Conservation (phyloP, 805 yeast species). For the Wickerhamiella parazyma region DNA sequence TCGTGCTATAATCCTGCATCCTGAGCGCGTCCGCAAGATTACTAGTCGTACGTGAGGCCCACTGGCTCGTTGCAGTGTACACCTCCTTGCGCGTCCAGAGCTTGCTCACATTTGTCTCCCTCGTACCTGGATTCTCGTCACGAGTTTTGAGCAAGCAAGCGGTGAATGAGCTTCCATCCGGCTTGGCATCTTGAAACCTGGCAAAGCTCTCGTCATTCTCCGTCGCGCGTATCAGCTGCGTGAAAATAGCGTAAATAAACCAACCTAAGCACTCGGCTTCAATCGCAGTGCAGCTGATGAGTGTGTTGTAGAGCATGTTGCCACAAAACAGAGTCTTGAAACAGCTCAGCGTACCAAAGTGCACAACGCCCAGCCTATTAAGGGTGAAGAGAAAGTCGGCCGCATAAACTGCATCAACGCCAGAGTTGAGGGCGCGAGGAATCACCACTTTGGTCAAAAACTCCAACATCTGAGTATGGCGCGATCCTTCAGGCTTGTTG, state of each 20-base stretch:
- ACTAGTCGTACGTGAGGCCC: slow-evolving; percentile 19
- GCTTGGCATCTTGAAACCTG: not conserved
- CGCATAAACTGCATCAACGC: slow-evolving; percentile 65
- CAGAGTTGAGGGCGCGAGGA: slow-evolving; percentile 66
- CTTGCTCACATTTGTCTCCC: slow-evolving; percentile 12
- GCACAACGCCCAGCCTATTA: slow-evolving; percentile 29
- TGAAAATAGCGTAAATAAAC: slow-evolving; percentile 31
- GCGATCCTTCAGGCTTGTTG: not conserved
- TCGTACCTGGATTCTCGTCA: not conserved
- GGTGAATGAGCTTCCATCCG: slow-evolving; percentile 10
- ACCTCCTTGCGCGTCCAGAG: slow-evolving; percentile 23
- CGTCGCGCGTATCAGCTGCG: not conserved
- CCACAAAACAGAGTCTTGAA: slow-evolving; percentile 37
- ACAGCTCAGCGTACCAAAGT: slow-evolving; percentile 30
- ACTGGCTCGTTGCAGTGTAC: slow-evolving; percentile 11
- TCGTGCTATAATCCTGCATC: slow-evolving; percentile 49
- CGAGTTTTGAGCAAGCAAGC: slow-evolving; percentile 9
- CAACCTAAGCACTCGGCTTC: slow-evolving; percentile 78
- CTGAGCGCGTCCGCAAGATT: slow-evolving; percentile 33
- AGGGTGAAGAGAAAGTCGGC: slow-evolving; percentile 46
- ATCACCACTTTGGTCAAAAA: slow-evolving; percentile 54
- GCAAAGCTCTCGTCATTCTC: not conserved
- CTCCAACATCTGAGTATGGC: slow-evolving; percentile 7
- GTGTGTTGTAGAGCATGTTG: slow-evolving; percentile 39
- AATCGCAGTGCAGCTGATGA: slow-evolving; percentile 55